A percentile compares a stretch with the other conserved stretches of the same genome.
phyloP scores from a whole-genome alignment of 2,329 filamentous ascomycete species.

The Dothideomycetes sp. region DNA sequence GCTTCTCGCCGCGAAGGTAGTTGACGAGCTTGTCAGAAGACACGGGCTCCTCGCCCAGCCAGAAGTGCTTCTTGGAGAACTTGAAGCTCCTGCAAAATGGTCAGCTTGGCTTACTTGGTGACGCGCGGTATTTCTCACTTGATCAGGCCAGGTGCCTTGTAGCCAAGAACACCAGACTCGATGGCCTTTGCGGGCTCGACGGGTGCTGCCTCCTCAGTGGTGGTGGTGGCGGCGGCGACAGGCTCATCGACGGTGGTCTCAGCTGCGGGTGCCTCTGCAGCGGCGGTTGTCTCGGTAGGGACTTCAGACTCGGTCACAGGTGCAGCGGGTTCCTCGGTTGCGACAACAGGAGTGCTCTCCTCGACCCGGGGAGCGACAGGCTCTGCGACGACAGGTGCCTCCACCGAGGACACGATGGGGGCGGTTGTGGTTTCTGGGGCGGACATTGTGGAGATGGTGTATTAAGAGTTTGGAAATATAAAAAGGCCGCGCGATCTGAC shows the following conservation, averaged over 20 bases:
- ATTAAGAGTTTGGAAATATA: neutral
- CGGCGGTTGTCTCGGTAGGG: constrained; percentile 20
- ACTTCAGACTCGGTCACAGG: constrained; percentile 17
- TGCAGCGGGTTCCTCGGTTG: constrained; percentile 2
- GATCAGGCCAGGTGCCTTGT: constrained; percentile 81
- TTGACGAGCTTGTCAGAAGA: constrained; percentile 61
- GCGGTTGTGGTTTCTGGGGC: constrained; percentile 11
- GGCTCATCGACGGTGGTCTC: constrained; percentile 20
- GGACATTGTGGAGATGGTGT: constrained; percentile 16
- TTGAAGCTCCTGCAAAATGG: constrained; percentile 60
- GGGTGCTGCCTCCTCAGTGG: constrained; percentile 26
- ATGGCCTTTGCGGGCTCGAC: constrained; percentile 34
- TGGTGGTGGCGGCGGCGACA: constrained; percentile 25
- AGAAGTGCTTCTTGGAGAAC: constrained; percentile 86
- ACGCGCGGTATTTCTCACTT: constrained; percentile 53
- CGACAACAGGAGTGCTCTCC: constrained; percentile 8
- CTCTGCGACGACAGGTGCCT: constrained; percentile 3
- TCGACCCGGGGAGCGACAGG: constrained; percentile 5
- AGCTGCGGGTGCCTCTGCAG: constrained; percentile 28
- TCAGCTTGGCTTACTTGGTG: constrained; percentile 7
- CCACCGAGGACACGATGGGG: constrained; percentile 1
- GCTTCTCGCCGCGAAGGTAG: constrained; percentile 86
- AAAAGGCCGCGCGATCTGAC: neutral
- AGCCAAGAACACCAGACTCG: constrained; percentile 72
- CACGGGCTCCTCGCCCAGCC: constrained; percentile 53